These are phyloP conservation scores for Fraxinus floribunda DNA, from an alignment of 305 asterid genomes.

Conservation along the genomic window DNA sequence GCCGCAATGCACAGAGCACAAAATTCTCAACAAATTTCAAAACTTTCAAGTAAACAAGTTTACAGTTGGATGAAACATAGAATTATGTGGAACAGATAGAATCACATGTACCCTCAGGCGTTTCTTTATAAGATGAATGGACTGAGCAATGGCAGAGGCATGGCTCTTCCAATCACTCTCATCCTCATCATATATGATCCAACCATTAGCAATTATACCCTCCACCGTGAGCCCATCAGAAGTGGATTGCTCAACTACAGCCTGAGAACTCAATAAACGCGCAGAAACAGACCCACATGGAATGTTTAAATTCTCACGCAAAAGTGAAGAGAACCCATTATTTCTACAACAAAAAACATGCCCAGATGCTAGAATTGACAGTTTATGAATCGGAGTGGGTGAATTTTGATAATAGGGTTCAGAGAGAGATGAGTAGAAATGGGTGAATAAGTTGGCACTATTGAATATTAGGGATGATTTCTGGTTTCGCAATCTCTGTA, in stretches of 20 bases:
- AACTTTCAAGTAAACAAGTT: neutral
- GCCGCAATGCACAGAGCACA: neutral
- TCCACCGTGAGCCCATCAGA: slow-evolving; percentile 85
- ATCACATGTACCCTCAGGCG: slow-evolving; percentile 54
- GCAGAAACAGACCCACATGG: slow-evolving; percentile 26
- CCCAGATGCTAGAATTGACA: slow-evolving; percentile 26
- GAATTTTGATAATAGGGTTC: slow-evolving; percentile 27
- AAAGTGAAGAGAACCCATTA: slow-evolving; percentile 30
- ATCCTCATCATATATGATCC: slow-evolving; percentile 65
- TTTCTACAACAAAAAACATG: neutral
- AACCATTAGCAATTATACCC: slow-evolving; percentile 61
- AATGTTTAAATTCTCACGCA: slow-evolving; percentile 20
- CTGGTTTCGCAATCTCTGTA: too few relatives aligned
- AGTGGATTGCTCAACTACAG: slow-evolving; percentile 59
- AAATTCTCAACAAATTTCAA: neutral
- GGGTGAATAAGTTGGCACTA: too few relatives aligned
- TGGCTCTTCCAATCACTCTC: slow-evolving; percentile 92
- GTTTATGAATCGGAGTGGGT: slow-evolving; percentile 16
- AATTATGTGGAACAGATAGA: neutral
- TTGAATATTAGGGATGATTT: too few relatives aligned
- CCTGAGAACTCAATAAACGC: slow-evolving; percentile 51
- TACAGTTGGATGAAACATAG: neutral
- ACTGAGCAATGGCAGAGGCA: slow-evolving; percentile 85
- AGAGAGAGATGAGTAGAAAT: slow-evolving; percentile 35
- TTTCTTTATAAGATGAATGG: slow-evolving; percentile 81